These are phyloP conservation scores for Erysimum cheiri DNA, from an alignment of 441 rosid species.

Conservation along the genomic window DNA sequence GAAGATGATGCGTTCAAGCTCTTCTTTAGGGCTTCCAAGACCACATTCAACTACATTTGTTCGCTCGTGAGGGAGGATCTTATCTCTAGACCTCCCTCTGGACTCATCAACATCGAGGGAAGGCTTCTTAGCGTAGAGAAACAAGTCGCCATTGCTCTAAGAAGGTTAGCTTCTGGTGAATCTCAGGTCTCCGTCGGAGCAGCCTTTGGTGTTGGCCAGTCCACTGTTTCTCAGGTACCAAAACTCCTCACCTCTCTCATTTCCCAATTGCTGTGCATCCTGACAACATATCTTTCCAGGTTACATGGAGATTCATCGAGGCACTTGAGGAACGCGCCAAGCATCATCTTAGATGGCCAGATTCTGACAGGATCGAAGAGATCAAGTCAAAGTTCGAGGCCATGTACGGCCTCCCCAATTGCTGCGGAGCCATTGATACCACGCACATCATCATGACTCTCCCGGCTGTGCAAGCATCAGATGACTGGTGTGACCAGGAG, in stretches of 20 bases:
- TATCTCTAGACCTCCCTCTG: conserved; percentile 91
- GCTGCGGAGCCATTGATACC: conserved; percentile 89
- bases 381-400: conserved; percentile 75
- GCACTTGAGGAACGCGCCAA: conserved; percentile 85
- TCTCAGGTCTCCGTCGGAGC: conserved; percentile 97
- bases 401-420: conserved; percentile 73
- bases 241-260: neutral
- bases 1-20: conserved; percentile 89
- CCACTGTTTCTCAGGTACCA: conserved; percentile 79
- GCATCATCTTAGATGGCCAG: conserved; percentile 94
- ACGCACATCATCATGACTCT: conserved; percentile 92
- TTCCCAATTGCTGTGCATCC: neutral
- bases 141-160: conserved; percentile 88
- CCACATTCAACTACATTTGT: conserved; percentile 81
- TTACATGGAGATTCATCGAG: conserved; percentile 96
- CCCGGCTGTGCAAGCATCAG: conserved; percentile 91
- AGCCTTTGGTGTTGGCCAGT: conserved; percentile 91
- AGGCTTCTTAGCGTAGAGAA: conserved; percentile 95
- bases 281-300: conserved; percentile 33
- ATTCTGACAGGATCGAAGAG: conserved; percentile 58
- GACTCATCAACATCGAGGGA: conserved; percentile 94
- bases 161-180: conserved; percentile 94
- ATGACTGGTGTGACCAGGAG: conserved; percentile 94
- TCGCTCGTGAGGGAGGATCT: conserved; percentile 91
- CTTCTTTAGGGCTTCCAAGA: conserved; percentile 86